Percentiles rank a stretch among this genome's conserved stretches.
Evolutionary conservation across 2,329 filamentous ascomycete species (phyloP).

Genomic region (Ceratocystis lukuohia): DNA sequence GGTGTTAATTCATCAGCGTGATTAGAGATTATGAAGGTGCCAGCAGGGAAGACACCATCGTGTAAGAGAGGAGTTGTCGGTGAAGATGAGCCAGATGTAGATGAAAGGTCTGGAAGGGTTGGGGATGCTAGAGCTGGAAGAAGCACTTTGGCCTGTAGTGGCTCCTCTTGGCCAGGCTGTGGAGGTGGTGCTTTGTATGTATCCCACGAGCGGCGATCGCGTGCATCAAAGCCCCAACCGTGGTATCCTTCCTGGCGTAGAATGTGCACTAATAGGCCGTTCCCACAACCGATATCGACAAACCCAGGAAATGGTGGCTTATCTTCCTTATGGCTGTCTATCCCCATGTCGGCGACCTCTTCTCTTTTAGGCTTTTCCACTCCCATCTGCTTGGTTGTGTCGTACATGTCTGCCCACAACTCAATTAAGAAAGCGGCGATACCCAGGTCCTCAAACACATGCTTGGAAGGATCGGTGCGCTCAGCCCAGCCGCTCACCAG

Average conservation of each 20-base stretch:
- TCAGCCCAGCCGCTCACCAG: conserved; percentile 73
- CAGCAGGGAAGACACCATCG: conserved; percentile 53
- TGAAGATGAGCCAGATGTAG: conserved; percentile 5
- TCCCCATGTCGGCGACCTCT: conserved; percentile 20
- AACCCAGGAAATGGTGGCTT: conserved; percentile 60
- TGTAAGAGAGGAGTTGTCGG: conserved; percentile 27
- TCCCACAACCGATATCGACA: conserved; percentile 91
- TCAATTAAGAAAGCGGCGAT: conserved; percentile 91
- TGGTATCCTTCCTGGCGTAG: conserved; percentile 65
- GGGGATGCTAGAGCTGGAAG: conserved; percentile 33
- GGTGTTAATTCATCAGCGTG: conserved; percentile 92
- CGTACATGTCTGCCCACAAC: conserved; percentile 78
- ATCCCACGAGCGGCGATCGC: conserved; percentile 71
- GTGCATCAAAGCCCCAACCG: conserved; percentile 86
- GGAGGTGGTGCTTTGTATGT: conserved; percentile 41
- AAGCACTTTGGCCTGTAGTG: conserved; percentile 36
- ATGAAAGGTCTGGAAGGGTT: conserved; percentile 16
- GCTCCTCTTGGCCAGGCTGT: conserved; percentile 19
- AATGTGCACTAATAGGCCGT: conserved; percentile 77
- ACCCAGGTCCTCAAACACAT: conserved; percentile 86
- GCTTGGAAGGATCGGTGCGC: conserved; percentile 73
- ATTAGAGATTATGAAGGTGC: conserved; percentile 90
- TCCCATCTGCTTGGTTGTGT: not conserved
- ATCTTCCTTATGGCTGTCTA: not conserved
- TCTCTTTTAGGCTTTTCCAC: not conserved